Conservation (phyloP, 495 filamentous ascomycete species). For the Cladorrhinum samala region DNA sequence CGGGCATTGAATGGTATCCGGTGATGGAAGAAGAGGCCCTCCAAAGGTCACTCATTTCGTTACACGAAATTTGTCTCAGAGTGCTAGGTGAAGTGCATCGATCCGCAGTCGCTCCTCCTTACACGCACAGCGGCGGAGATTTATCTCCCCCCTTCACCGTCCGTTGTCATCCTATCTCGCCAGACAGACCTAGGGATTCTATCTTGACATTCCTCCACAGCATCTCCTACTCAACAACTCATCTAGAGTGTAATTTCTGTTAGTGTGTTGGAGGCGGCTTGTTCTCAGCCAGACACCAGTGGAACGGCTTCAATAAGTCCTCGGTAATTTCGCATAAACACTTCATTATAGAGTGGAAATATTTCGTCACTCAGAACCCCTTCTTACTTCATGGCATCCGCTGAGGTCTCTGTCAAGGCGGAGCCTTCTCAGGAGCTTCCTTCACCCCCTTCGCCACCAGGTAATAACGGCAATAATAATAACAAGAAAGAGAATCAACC, state of each 20-base stretch:
- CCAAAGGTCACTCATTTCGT: constrained; percentile 2
- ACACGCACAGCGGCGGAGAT: constrained; percentile 4
- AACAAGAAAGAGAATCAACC: constrained; percentile 24
- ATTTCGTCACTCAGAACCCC: background rate
- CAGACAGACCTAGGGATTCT: background rate
- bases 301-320: too few species aligned
- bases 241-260: too few species aligned
- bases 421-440: constrained; percentile 12
- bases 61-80: constrained; percentile 16
- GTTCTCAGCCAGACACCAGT: too few species aligned
- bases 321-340: too few species aligned
- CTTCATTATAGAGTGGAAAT: too few species aligned
- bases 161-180: constrained; percentile 2
- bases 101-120: background rate
- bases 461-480: constrained; percentile 14
- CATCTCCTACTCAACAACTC: too few species aligned
- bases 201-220: background rate
- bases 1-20: background rate
- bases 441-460: constrained; percentile 3
- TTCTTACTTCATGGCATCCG: background rate
- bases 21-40: background rate
- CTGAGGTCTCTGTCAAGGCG: background rate
- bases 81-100: background rate
- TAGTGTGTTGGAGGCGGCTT: too few species aligned
- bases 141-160: background rate